These are phyloP conservation scores for Capsicum baccatum DNA, from an alignment of 257 asterid species.

Conservation along the genomic window DNA sequence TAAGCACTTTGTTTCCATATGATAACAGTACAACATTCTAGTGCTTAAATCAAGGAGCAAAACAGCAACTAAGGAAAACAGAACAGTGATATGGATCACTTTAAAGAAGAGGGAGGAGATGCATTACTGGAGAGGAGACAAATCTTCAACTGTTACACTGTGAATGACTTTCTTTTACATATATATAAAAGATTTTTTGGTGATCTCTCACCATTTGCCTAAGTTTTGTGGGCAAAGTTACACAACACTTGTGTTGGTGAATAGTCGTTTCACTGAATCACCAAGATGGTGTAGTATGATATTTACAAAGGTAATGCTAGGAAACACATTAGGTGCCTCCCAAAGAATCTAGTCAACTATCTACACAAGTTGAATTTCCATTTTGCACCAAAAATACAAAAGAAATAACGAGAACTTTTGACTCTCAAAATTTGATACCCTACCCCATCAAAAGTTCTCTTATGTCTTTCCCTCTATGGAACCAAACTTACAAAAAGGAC, in stretches of 20 bases:
- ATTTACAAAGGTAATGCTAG: slow-evolving; percentile 5
- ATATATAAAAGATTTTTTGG: not conserved
- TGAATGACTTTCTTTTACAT: not conserved
- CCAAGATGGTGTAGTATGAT: slow-evolving; percentile 1
- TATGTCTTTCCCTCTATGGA: not conserved
- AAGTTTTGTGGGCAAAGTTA: not conserved
- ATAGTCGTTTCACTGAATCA: not conserved
- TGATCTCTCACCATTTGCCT: not conserved
- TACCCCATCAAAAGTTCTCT: not conserved
- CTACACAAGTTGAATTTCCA: slow-evolving; percentile 7
- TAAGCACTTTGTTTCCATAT: not conserved
- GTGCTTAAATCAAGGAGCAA: not conserved
- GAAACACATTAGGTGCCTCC: not conserved
- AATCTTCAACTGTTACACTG: not conserved
- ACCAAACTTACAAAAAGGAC: not conserved
- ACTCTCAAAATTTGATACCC: not conserved
- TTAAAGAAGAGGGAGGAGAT: not conserved
- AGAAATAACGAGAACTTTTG: not conserved
- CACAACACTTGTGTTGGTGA: not conserved
- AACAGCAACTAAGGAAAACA: not conserved
- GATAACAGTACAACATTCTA: not conserved
- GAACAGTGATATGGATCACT: not conserved
- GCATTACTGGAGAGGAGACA: not conserved
- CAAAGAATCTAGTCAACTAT: slow-evolving; percentile 1
- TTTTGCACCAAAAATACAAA: not conserved